Conservation (phyloP, 352 stramenopile species). For the Phytophthora meadii region DNA sequence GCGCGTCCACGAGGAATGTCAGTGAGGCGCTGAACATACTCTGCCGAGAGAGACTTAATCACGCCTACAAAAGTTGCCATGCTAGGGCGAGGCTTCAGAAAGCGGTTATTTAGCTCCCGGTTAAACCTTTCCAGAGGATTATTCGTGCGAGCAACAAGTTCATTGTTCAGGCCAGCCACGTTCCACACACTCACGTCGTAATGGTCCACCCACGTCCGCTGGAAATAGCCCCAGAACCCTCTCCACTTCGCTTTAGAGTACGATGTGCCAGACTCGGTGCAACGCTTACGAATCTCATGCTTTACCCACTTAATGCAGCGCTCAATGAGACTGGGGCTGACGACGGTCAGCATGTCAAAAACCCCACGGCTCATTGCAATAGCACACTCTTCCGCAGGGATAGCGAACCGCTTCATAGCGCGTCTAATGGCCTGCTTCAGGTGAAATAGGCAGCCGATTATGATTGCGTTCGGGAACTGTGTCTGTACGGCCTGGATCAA, state of each 20-base stretch:
- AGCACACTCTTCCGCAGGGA: neutral
- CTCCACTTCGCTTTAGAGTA: too few species aligned
- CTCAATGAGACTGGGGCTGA: constrained; percentile 1
- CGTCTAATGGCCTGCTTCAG: neutral
- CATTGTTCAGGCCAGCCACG: neutral
- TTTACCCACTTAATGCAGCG: constrained; percentile 9
- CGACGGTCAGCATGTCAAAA: constrained; percentile 6
- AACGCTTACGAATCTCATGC: constrained; percentile 3
- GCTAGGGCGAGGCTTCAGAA: neutral
- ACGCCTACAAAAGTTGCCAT: neutral
- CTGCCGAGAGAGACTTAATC: neutral
- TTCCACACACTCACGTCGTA: neutral
- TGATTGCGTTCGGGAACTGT: neutral
- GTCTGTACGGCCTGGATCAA: neutral
- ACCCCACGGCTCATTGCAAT: neutral
- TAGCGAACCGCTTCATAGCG: neutral
- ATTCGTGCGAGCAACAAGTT: neutral
- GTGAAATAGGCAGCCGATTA: neutral
- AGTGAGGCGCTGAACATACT: neutral
- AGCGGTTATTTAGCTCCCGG: too few species aligned
- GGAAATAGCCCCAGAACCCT: neutral
- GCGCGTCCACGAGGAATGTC: neutral
- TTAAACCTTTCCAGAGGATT: too few species aligned
- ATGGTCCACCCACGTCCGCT: neutral
- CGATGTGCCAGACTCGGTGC: neutral